These are phyloP conservation scores for Piedraia hortae DNA, from an alignment of 2,329 filamentous ascomycete genomes.

Conservation along the genomic window DNA sequence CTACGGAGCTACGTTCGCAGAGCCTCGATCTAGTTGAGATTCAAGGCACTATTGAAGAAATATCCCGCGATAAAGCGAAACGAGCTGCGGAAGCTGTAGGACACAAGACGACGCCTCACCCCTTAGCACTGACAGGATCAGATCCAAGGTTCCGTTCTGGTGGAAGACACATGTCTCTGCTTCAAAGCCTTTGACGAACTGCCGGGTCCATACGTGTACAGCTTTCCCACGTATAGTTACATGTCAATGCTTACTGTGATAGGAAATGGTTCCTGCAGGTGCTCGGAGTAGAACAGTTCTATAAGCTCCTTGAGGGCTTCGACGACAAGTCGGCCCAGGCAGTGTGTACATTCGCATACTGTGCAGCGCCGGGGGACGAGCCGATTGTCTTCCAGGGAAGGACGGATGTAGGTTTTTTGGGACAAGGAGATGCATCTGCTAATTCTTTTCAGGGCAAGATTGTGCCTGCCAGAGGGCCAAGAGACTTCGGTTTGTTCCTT, in stretches of 20 bases:
- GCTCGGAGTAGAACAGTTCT: constrained; percentile 60
- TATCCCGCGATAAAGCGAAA: constrained; percentile 65
- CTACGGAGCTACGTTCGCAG: constrained; percentile 44
- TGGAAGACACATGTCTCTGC: constrained; percentile 86
- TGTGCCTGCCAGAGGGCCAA: constrained; percentile 54
- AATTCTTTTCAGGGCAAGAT: constrained; percentile 36
- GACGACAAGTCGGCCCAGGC: constrained; percentile 77
- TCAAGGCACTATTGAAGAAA: constrained; percentile 76
- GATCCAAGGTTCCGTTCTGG: constrained; percentile 67
- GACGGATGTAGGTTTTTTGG: constrained; percentile 33
- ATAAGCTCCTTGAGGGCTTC: constrained; percentile 71
- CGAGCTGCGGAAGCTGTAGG: constrained; percentile 51
- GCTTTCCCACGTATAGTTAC: constrained; percentile 3
- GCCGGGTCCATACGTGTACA: constrained; percentile 85
- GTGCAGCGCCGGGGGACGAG: constrained; percentile 54
- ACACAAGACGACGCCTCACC: constrained; percentile 1
- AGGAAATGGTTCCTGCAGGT: constrained; percentile 86
- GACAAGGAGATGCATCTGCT: background rate
- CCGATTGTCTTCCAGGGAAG: constrained; percentile 76
- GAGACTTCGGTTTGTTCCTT: constrained; percentile 43
- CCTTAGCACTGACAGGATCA: constrained; percentile 16
- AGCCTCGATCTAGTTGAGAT: constrained; percentile 64
- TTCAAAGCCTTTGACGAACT: constrained; percentile 78
- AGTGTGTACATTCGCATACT: constrained; percentile 89
- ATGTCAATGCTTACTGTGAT: constrained; percentile 2